Conservation (phyloP, 73 alveolate genomes). For the Uronychia binucleata region DNA sequence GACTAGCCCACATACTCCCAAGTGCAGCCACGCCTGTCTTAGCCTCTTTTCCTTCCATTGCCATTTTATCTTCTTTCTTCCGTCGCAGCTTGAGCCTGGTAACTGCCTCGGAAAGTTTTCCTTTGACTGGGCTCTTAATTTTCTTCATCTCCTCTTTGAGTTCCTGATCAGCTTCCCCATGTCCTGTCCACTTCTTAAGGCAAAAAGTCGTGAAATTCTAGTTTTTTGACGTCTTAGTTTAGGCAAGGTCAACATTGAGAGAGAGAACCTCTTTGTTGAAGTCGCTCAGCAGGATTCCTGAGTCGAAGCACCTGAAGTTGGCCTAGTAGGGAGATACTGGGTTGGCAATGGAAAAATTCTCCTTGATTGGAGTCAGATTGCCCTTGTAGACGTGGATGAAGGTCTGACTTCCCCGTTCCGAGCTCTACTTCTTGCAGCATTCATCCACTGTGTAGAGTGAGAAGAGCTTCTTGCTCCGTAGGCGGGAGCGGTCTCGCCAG, state of each 20-base stretch:
- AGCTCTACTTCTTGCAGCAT: neutral
- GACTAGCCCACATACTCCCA: too few relatives aligned
- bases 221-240: neutral
- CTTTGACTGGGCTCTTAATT: too few relatives aligned
- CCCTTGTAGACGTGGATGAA: neutral
- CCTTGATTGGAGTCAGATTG: neutral
- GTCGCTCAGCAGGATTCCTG: neutral
- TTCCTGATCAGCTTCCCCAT: too few relatives aligned
- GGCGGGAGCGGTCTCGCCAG: neutral
- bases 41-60: too few relatives aligned
- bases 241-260: neutral
- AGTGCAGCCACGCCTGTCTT: too few relatives aligned
- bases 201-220: neutral
- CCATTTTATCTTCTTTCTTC: too few relatives aligned
- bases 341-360: neutral
- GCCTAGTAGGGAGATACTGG: neutral
- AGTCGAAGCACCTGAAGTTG: neutral
- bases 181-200: neutral
- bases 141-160: too few relatives aligned
- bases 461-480: neutral
- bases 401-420: neutral
- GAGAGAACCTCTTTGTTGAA: neutral
- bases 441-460: neutral
- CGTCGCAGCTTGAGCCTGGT: too few relatives aligned
- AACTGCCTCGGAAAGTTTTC: too few relatives aligned